Evolutionary conservation across 2,329 filamentous ascomycete species (phyloP).

Genomic region (Allantophomopsis lycopodina): DNA sequence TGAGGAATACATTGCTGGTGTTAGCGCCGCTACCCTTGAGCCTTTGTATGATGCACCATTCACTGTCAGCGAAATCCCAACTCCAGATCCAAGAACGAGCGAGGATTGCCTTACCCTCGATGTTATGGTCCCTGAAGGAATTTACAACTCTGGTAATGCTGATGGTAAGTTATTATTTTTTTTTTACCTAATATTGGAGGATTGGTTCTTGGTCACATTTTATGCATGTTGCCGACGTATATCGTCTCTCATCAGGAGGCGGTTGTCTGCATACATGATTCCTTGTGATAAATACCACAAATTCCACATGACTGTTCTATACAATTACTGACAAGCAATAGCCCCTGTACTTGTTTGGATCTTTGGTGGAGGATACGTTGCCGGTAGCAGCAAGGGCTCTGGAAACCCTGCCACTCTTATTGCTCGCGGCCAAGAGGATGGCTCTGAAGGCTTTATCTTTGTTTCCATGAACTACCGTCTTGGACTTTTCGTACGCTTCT

Average conservation of each 20-base stretch:
- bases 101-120: constrained; percentile 32
- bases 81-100: constrained; percentile 6
- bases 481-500: constrained; percentile 21
- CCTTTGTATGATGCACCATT: too few relatives aligned
- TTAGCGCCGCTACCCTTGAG: neutral
- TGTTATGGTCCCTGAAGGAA: constrained; percentile 24
- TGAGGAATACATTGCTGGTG: constrained; percentile 5
- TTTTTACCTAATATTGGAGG: too few relatives aligned
- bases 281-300: too few relatives aligned
- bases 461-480: constrained; percentile 20
- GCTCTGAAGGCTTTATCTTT: constrained; percentile 21
- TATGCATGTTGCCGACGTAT: too few relatives aligned
- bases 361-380: constrained; percentile 32
- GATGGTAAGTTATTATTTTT: too few relatives aligned
- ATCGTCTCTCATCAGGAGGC: too few relatives aligned
- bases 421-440: constrained; percentile 11
- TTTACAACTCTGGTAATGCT: constrained; percentile 16
- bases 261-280: too few relatives aligned
- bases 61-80: constrained; percentile 2
- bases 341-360: constrained; percentile 34
- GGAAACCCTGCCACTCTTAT: constrained; percentile 25
- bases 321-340: constrained; percentile 3
- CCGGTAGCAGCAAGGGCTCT: constrained; percentile 23
- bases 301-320: too few relatives aligned
- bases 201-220: too few relatives aligned